Evolutionary conservation across 2,329 filamentous ascomycete species (phyloP), one percentile per base, ranked within the genome.

Genomic region (Aspergillus fumigatiaffinis): DNA sequence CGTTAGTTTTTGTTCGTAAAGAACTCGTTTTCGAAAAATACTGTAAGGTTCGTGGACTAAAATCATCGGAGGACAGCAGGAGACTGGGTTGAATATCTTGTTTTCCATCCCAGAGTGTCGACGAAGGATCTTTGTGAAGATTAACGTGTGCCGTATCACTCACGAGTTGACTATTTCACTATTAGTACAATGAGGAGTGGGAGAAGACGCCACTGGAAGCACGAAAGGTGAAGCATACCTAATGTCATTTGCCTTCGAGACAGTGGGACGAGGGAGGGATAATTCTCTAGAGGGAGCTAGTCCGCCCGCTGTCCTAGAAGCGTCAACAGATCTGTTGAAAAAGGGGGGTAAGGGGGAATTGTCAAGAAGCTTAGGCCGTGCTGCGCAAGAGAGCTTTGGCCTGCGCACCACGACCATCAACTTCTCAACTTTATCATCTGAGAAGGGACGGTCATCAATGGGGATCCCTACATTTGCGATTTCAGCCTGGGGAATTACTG

Each of bases 311-410:
- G 81, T 78, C 64, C 73, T 77, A 69, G 74, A 77, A 66, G 77
- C 77, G 72, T 86, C 79, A 71, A 85, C 79, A 51, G 77, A 82
- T 60, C 80, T 78, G 69, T 84, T 82, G 60, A 81, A 82, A 71
- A 82, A 83, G 21, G 79, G 76, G 23, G 75, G 74, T 25, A 74
- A 76, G 21, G 75, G 74, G 25, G 74, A 73, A 42, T 73, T 63
- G 52, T 68, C 73, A 63, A 77, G 76, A 63, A 72, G 76, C 29
- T 73, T 69, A 56, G 67, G 63, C 50, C 64, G 68, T 9, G 65
- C 66, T 63, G 71, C 62, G 61, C 68, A 66, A 59, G 68, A 60
- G 67, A 63, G 68, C 67, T 68, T 69, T 66, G 73, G 73, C 54
- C 73, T 77, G 63, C 74, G 79, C 54, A 84, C 79, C 60, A 86